phyloP scores from a whole-genome alignment of 805 yeast genomes.

The Yamadazyma insecticola region DNA sequence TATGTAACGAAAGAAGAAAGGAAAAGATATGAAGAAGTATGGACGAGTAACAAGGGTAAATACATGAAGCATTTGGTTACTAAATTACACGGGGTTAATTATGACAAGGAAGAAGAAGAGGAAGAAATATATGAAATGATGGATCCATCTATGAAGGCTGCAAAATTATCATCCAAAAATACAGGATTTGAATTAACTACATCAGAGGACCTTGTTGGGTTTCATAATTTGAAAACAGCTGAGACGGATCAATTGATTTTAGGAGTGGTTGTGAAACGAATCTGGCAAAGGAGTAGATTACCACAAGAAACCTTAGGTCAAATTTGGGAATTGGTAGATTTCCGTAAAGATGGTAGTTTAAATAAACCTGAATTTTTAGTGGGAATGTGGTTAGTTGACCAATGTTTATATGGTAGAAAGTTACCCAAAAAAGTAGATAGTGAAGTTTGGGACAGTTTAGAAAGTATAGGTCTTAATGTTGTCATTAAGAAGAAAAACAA shows the following conservation, averaged over 20 bases:
- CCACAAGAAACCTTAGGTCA: slow-evolving; percentile 52
- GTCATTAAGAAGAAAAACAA: slow-evolving; percentile 33
- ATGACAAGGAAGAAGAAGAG: slow-evolving; percentile 11
- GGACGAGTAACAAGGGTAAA: slow-evolving; percentile 82
- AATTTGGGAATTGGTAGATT: slow-evolving; percentile 72
- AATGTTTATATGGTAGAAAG: slow-evolving; percentile 89
- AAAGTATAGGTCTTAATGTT: slow-evolving; percentile 39
- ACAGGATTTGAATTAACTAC: slow-evolving; percentile 14
- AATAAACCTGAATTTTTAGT: slow-evolving; percentile 80
- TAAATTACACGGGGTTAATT: slow-evolving; percentile 26
- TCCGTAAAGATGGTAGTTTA: slow-evolving; percentile 64
- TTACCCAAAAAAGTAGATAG: slow-evolving; percentile 67
- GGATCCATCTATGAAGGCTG: slow-evolving; percentile 21
- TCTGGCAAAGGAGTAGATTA: slow-evolving; percentile 78
- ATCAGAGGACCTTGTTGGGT: slow-evolving; percentile 17
- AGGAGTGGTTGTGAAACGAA: slow-evolving; percentile 64
- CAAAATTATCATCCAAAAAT: slow-evolving; percentile 26
- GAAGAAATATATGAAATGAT: slow-evolving; percentile 1
- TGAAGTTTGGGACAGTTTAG: slow-evolving; percentile 78
- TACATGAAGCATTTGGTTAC: slow-evolving; percentile 42
- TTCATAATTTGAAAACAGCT: slow-evolving; percentile 27
- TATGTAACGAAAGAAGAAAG: slow-evolving; percentile 59
- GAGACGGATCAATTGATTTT: slow-evolving; percentile 36
- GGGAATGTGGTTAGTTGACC: slow-evolving; percentile 99
- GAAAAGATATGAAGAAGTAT: slow-evolving; percentile 87